Percentiles rank a stretch among this genome's conserved stretches.
Conservation (phyloP, 1,139 yeast species). For the Lodderomyces pseudojiufengensis region DNA sequence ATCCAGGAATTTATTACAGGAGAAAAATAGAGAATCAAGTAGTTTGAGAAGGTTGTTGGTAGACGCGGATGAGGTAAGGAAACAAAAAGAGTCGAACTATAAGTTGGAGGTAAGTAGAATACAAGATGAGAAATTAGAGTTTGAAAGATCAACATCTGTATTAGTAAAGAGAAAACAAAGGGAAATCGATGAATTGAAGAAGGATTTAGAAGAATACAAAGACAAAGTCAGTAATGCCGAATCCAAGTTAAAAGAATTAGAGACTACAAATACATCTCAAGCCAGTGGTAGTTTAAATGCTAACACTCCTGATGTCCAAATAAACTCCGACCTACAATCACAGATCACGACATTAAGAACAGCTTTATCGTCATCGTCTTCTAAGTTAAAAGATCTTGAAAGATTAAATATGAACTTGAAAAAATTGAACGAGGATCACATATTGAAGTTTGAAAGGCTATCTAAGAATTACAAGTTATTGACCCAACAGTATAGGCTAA, state of each 20-base stretch:
- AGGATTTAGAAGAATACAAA: slow-evolving; percentile 28
- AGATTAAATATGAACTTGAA: slow-evolving; percentile 55
- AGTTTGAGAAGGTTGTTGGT: slow-evolving; percentile 65
- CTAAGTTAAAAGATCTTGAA: slow-evolving; percentile 53
- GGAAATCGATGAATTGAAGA: slow-evolving; percentile 44
- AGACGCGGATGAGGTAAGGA: slow-evolving; percentile 64
- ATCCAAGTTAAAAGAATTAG: slow-evolving; percentile 27
- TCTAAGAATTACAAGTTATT: slow-evolving; percentile 63
- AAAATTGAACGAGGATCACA: slow-evolving; percentile 64
- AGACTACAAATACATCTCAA: slow-evolving; percentile 8
- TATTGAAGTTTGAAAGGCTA: slow-evolving; percentile 60
- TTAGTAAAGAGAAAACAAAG: slow-evolving; percentile 49
- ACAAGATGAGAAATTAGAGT: slow-evolving; percentile 56
- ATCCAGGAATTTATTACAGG: slow-evolving; percentile 66
- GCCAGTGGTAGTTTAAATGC: slow-evolving; percentile 13
- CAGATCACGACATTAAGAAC: slow-evolving; percentile 48
- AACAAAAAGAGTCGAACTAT: slow-evolving; percentile 35
- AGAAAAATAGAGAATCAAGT: slow-evolving; percentile 73
- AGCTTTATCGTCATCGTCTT: slow-evolving; percentile 49
- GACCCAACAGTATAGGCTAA: slow-evolving; percentile 52
- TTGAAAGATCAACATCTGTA: slow-evolving; percentile 53
- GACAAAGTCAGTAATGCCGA: no score
- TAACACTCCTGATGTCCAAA: slow-evolving; percentile 20
- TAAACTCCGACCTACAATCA: slow-evolving; percentile 11
- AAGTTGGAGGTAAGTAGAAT: slow-evolving; percentile 28